phyloP scores from a whole-genome alignment of 257 asterid species.

The Euphrasia confusa region DNA sequence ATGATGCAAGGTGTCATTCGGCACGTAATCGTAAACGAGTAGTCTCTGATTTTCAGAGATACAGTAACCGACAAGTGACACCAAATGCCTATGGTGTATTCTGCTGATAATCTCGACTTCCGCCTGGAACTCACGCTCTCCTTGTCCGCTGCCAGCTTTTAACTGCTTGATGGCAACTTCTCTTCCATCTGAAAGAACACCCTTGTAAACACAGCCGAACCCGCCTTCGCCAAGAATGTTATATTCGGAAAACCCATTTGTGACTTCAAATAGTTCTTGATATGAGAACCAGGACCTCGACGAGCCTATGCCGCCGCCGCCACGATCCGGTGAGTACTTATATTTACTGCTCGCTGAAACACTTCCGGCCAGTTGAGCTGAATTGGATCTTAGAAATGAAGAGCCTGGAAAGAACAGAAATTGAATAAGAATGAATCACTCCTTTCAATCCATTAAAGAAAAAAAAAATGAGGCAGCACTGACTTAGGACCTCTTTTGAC shows the following conservation, averaged over 20 bases:
- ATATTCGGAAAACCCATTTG: constrained; percentile 46
- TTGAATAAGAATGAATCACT: neutral
- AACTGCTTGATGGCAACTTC: constrained; percentile 85
- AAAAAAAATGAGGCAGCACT: too few relatives aligned
- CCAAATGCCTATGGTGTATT: constrained; percentile 86
- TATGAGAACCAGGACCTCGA: constrained; percentile 75
- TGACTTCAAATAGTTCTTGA: constrained; percentile 66
- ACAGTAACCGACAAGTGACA: constrained; percentile 90
- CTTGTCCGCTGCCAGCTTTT: constrained; percentile 87
- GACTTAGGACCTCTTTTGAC: too few relatives aligned
- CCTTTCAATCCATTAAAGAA: neutral
- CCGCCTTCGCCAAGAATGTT: constrained; percentile 85
- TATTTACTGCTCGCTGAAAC: constrained; percentile 39
- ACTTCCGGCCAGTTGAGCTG: constrained; percentile 49
- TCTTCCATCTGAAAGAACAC: constrained; percentile 64
- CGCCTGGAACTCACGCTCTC: constrained; percentile 89
- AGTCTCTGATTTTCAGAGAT: constrained; percentile 65
- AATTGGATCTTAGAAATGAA: constrained; percentile 53
- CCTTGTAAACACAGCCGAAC: constrained; percentile 85
- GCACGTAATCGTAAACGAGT: constrained; percentile 83
- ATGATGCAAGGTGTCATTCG: constrained; percentile 74
- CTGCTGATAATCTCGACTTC: constrained; percentile 91
- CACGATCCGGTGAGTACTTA: constrained; percentile 46
- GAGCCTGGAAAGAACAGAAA: constrained; percentile 46
- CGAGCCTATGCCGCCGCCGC: constrained; percentile 41